Evolutionary conservation across 345 rosid species (phyloP).

Genomic region (Cardamine chenopodiifolia): DNA sequence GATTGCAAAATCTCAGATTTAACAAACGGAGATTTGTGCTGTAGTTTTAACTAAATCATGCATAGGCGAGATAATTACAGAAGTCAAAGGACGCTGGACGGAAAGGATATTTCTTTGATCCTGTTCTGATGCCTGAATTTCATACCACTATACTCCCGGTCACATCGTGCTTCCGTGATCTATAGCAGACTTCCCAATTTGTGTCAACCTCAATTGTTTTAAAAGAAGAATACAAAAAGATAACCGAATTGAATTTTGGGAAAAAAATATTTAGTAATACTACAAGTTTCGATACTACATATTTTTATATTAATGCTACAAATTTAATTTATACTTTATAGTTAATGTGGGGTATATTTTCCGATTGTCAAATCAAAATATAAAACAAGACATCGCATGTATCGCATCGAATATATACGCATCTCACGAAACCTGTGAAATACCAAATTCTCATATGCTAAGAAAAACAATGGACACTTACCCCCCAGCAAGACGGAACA

Average conservation of each 20-base stretch:
- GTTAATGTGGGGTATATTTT: no score
- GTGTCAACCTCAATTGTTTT: background rate
- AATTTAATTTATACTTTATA: no score
- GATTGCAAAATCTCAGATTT: conserved; percentile 15
- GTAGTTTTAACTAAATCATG: conserved; percentile 10
- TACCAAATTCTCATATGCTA: background rate
- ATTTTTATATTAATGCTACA: no score
- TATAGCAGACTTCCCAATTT: background rate
- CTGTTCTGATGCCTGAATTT: conserved; percentile 16
- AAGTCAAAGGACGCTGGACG: conserved; percentile 31
- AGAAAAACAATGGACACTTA: background rate
- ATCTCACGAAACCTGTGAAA: background rate
- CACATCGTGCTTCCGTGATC: conserved; percentile 42
- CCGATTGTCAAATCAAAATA: no score
- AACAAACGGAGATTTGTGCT: conserved; percentile 23
- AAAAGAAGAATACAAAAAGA: background rate
- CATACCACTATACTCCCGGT: conserved; percentile 1
- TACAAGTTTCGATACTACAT: no score
- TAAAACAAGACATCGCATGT: no score
- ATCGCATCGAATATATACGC: no score
- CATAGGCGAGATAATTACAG: background rate
- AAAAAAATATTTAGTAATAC: no score
- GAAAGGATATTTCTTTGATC: conserved; percentile 38
- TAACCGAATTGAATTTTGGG: background rate
- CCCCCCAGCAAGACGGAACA: background rate